Conservation (phyloP, 345 rosid genomes). For the Eucalyptus albens region DNA sequence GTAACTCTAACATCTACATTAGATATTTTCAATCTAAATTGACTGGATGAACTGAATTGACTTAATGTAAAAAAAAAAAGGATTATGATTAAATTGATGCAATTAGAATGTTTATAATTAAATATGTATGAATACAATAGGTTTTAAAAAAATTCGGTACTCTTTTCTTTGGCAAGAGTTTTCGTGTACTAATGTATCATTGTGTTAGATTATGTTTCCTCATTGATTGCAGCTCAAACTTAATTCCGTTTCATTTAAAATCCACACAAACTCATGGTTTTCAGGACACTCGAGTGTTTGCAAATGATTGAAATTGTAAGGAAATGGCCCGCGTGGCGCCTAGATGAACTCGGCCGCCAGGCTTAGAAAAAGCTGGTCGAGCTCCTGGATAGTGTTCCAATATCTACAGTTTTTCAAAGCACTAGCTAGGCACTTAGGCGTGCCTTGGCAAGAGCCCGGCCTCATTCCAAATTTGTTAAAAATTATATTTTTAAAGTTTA, state of each 20-base stretch:
- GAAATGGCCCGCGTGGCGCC: not conserved
- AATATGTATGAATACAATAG: no score
- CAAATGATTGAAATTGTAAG: no score
- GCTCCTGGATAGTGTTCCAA: not conserved
- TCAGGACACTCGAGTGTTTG: not conserved
- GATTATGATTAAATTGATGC: no score
- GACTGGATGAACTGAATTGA: accelerated
- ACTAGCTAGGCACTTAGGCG: not conserved
- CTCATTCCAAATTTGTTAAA: not conserved
- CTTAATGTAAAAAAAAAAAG: no score
- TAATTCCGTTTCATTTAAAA: not conserved
- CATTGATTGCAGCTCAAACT: not conserved
- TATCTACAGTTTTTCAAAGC: no score
- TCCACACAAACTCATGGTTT: not conserved
- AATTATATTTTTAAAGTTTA: not conserved
- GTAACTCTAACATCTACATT: no score
- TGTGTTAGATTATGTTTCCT: not conserved
- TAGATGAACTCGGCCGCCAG: not conserved
- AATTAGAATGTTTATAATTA: no score
- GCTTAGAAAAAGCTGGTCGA: not conserved
- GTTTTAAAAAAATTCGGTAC: no score
- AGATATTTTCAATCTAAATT: no score
- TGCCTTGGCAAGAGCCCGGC: not conserved
- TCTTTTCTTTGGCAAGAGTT: not conserved
- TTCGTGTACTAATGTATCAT: not conserved